These are phyloP conservation scores for Hypoxylon sp. DNA, from an alignment of 2,329 filamentous ascomycete genomes.

Conservation along the genomic window DNA sequence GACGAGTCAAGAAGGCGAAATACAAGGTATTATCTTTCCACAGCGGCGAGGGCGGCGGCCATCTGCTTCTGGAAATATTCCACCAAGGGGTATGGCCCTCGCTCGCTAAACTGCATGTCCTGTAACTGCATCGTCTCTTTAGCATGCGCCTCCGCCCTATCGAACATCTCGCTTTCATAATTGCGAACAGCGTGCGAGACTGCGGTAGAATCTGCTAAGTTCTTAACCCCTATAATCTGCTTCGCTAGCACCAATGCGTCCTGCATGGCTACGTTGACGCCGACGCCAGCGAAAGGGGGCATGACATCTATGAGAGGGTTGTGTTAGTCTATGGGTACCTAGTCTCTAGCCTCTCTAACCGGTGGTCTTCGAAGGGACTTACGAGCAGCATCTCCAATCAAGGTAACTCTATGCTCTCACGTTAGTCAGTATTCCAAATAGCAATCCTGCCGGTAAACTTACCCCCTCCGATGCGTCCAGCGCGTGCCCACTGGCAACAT, in stretches of 20 bases:
- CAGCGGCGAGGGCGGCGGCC: not conserved
- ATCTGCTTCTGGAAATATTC: not conserved
- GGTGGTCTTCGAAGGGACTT: not conserved
- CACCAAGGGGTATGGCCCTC: not conserved
- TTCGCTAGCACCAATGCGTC: not conserved
- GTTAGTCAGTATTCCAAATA: not conserved
- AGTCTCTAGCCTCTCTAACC: not conserved
- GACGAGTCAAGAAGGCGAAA: too few species aligned
- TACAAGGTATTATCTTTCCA: not conserved
- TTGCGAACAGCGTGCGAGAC: not conserved
- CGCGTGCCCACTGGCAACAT: not conserved
- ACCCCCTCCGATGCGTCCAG: not conserved
- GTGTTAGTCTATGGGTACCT: not conserved
- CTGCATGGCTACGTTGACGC: not conserved
- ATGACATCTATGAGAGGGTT: not conserved
- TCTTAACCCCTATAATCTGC: not conserved
- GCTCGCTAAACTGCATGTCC: not conserved
- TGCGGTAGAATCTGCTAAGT: not conserved
- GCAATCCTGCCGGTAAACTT: not conserved
- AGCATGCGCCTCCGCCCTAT: not conserved
- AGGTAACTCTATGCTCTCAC: not conserved
- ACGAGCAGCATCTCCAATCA: constrained; percentile 2
- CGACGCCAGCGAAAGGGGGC: not conserved
- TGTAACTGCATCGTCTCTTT: constrained; percentile 1
- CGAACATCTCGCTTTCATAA: not conserved